phyloP scores from a whole-genome alignment of 768 basidiomycete genomes.

The Peribolospora baueri region DNA sequence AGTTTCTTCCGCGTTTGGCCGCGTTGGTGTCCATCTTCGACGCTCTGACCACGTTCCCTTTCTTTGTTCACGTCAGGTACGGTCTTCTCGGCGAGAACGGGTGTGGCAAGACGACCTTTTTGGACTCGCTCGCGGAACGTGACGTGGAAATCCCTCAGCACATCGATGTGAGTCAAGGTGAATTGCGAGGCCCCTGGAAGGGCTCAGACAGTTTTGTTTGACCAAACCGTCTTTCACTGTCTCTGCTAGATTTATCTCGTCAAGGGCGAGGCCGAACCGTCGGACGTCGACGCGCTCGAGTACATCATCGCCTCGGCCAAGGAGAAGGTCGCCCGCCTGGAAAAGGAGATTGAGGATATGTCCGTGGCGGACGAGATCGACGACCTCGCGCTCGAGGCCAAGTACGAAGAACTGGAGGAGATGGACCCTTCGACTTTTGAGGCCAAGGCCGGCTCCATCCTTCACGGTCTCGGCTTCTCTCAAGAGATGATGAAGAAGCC shows the following conservation, averaged over 20 bases:
- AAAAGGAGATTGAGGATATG: constrained; percentile 79
- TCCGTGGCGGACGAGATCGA: constrained; percentile 73
- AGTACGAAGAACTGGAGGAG: constrained; percentile 92
- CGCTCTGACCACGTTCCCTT: background rate
- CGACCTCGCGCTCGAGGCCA: constrained; percentile 58
- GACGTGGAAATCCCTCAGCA: constrained; percentile 85
- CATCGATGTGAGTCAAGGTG: constrained; percentile 36
- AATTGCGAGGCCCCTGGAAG: background rate
- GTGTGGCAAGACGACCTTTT: constrained; percentile 97
- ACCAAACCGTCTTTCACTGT: background rate
- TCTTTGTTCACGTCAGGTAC: constrained; percentile 26
- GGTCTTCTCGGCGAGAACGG: constrained; percentile 93
- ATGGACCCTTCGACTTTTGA: constrained; percentile 90
- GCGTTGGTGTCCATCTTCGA: background rate
- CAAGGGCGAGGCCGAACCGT: constrained; percentile 80
- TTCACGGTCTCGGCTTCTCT: constrained; percentile 90
- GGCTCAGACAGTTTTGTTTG: background rate
- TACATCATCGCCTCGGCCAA: constrained; percentile 83
- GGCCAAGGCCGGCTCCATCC: constrained; percentile 76
- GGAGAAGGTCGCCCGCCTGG: constrained; percentile 76
- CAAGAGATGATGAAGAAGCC: constrained; percentile 81
- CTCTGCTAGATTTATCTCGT: constrained; percentile 59
- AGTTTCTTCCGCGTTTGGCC: background rate
- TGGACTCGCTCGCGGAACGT: constrained; percentile 81
- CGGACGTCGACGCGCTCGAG: constrained; percentile 84